Base-by-base conservation (phyloP, 208 protist species). In the Leptomonas seymouri region DNA sequence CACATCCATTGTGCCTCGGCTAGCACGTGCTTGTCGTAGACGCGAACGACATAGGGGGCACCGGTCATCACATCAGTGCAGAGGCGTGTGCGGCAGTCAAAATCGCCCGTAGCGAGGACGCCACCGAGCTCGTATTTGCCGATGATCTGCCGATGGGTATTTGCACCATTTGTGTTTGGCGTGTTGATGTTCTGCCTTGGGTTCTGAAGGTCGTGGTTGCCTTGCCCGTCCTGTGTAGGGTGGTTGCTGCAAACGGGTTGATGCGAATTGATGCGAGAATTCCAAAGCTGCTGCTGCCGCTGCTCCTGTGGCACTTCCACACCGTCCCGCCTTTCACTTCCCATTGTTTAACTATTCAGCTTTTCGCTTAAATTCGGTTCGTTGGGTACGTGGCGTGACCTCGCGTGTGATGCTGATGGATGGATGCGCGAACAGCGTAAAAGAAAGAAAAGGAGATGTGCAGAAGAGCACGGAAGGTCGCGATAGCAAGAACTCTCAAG, bases 61-160 rank as follows among this genome's bases (percentile, higher is more conserved):
- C 91, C 89, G 4, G 89, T 96, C 14, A 86, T 77, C 51, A 92
- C 74, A 68, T 94, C 87, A 14, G 77, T 86, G 67, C 91, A 96
- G 46, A 96, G 64, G 14, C 89, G 86, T 0, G 86, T 96, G 27
- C 86, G 78, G 68, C 80, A 93, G 66, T 96, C 91, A 79, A 96
- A 94, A 60, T 93, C 83, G n/a, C 91, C 89, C 3, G 79, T 80
- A 2, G 87, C 89, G 18, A 96, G 71, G 8, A 93, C 86, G 42
- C 80, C 72, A 27, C 88, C 89, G 0, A 96, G 78, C 41, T 94
- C 89, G 76, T 96, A 96, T 58, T 94, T 94, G 42, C 91, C 91
- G 23, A 96, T 82, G 34, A 91, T 78, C 50, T 90, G 85, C 14
- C 62, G 67, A 42, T 65, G 66, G 0, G 61, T 34, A 45, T 48